These are phyloP conservation scores for Tuber calosporum DNA, from an alignment of 495 filamentous ascomycete species.

Conservation along the genomic window DNA sequence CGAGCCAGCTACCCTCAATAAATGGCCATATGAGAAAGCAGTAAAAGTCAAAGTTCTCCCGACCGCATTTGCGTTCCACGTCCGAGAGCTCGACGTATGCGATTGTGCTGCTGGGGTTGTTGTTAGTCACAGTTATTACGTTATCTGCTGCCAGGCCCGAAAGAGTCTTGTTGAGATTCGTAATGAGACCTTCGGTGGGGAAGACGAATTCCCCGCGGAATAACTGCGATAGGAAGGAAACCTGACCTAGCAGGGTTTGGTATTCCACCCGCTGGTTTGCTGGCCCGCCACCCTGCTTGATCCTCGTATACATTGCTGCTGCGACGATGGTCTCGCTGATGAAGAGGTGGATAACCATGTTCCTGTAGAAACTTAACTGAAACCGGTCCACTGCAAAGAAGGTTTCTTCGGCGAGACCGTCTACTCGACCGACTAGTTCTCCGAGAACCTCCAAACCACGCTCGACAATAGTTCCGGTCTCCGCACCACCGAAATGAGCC, in stretches of 20 bases:
- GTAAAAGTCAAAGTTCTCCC: conserved; percentile 97
- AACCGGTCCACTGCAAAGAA: conserved; percentile 93
- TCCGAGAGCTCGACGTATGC: conserved; percentile 65
- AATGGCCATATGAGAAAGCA: conserved; percentile 98
- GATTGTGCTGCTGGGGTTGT: conserved; percentile 47
- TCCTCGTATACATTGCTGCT: conserved; percentile 76
- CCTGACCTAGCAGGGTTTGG: conserved; percentile 61
- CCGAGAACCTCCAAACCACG: conserved; percentile 86
- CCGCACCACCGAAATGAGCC: conserved; percentile 78
- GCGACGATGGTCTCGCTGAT: conserved; percentile 85
- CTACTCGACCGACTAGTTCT: conserved; percentile 70
- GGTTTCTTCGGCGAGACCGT: conserved; percentile 74
- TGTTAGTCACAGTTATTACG: conserved; percentile 59
- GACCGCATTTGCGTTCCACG: conserved; percentile 63
- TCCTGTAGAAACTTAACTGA: conserved; percentile 93
- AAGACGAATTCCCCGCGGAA: conserved; percentile 98
- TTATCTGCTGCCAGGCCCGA: conserved; percentile 67
- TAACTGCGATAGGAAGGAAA: conserved; percentile 79
- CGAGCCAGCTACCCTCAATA: conserved; percentile 87
- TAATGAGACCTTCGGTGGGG: conserved; percentile 69
- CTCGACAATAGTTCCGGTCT: conserved; percentile 73
- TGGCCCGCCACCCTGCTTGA: conserved; percentile 81
- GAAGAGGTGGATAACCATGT: conserved; percentile 98
- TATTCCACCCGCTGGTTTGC: conserved; percentile 72
- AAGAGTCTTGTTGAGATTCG: conserved; percentile 74